Conservation (phyloP, 169 alveolate genomes). For the Eimeria falciformis region DNA sequence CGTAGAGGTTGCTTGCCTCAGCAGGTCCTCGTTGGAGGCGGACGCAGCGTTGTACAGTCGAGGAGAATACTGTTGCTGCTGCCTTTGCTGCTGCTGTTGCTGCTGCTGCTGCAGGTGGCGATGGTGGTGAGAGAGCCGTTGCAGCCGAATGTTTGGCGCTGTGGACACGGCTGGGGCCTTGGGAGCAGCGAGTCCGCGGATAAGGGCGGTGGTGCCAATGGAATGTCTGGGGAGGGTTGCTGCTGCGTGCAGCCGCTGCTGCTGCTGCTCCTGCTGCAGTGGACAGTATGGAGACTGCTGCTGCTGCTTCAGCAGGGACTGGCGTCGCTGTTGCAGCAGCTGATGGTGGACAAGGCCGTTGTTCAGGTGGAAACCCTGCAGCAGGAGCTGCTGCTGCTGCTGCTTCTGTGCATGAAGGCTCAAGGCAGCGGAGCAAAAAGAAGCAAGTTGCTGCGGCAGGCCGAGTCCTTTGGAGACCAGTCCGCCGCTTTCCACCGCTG, state of each 20-base stretch:
- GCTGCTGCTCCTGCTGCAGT: conserved; percentile 45
- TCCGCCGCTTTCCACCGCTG: not conserved
- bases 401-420: not conserved
- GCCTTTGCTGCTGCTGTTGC: conserved; percentile 38
- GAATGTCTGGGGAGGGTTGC: conserved; percentile 9
- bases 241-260: conserved; percentile 24
- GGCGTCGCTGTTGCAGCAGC: conserved; percentile 47
- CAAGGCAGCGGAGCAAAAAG: not conserved
- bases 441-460: not conserved
- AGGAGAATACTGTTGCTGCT: conserved; percentile 52
- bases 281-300: conserved; percentile 17
- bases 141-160: not conserved
- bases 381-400: conserved; percentile 63
- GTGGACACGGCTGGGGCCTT: not conserved
- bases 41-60: conserved; percentile 7
- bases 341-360: conserved; percentile 38
- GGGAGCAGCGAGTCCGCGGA: too few relatives aligned
- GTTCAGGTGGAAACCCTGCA: not conserved
- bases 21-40: not conserved
- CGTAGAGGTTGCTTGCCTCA: not conserved
- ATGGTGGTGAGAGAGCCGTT: too few relatives aligned
- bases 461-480: not conserved
- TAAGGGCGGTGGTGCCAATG: not conserved
- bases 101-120: conserved; percentile 34
- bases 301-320: conserved; percentile 48